Evolutionary conservation across 2,329 filamentous ascomycete genomes (phyloP), one percentile per base, ranked within the genome.

Genomic region (Fusarium continuum): DNA sequence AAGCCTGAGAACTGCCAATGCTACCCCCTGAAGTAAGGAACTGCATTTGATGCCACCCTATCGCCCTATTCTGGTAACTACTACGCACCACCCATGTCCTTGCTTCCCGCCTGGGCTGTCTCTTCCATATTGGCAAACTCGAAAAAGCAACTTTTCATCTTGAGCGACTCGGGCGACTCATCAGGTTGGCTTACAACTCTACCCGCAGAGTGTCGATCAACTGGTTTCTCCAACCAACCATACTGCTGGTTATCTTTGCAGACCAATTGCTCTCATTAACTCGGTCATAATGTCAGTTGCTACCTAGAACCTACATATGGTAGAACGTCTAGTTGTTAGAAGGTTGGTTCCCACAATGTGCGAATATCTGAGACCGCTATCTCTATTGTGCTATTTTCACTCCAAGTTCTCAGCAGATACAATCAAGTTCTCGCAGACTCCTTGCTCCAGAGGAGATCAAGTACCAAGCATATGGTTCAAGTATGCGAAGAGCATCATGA

Each of bases 11-110:
- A 36, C 17, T 39, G 20, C 22, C 22, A 23, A 36, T 14, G 43
- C 22, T 48, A 17, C 47, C 43, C 56, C 46, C 44, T 44, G 45
- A 59, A 47, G 62, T 25, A 63, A 45, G 55, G 57, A 50, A 53
- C 45, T 51, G 36, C 46, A 53, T 31, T 60, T 49, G 17, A 52
- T 56, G 36, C 52, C 54, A 55, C 57, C 39, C 22, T 45, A 26
- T 61, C 38, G 23, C 14, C 61, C 55, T 40, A 36, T 61, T 57
- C 31, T 28, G 63, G 63, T 35, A 53, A 56, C 32, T 23, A 34
- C 29, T 43, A 59, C 44, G 34, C 34, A 65, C 65, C 34, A 65
- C 65, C 67, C 68, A 63, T 68, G 65, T 68, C 68, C 68, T 60
- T 71, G 68, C 48, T 71, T 62, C 56, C 60, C 62, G 53, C 41